Conservation (phyloP, 1,284 basidiomycete species). For the Irpex sp. region DNA sequence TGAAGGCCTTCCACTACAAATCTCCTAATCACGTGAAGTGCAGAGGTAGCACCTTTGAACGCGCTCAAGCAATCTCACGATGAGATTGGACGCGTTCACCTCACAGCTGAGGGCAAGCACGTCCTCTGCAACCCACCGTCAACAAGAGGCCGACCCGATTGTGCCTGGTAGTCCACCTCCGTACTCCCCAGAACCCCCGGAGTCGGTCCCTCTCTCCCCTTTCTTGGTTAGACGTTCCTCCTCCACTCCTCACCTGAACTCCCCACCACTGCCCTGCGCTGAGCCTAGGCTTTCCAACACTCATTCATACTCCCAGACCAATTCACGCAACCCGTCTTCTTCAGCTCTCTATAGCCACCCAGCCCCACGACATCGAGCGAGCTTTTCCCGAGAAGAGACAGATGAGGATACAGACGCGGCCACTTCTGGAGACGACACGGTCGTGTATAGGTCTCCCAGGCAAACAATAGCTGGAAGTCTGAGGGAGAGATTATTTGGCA, state of each 20-base stretch:
- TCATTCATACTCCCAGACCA: conserved; percentile 4
- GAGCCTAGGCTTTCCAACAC: not conserved
- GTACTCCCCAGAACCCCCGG: conserved; percentile 14
- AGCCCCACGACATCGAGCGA: not conserved
- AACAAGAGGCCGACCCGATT: not conserved
- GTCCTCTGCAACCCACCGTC: not conserved
- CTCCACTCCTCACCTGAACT: conserved; percentile 14
- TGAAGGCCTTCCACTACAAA: too few relatives aligned
- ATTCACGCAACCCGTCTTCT: conserved; percentile 7
- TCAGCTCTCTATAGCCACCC: conserved; percentile 4
- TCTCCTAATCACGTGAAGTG: too few relatives aligned
- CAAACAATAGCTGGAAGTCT: conserved; percentile 14
- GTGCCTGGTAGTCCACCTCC: conserved; percentile 15
- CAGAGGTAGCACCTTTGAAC: not conserved
- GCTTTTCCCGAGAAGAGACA: conserved; percentile 8
- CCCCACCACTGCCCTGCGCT: conserved; percentile 6
- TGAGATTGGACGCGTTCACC: not conserved
- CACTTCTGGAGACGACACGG: conserved; percentile 20
- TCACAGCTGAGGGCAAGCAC: not conserved
- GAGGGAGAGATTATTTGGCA: conserved; percentile 30
- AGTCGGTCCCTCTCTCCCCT: conserved; percentile 5
- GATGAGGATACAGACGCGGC: conserved; percentile 20
- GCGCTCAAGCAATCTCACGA: not conserved
- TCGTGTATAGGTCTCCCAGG: conserved; percentile 21
- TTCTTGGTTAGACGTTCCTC: conserved; percentile 11